Evolutionary conservation across 2,329 filamentous ascomycete genomes (phyloP).

Genomic region (Stachybotrys chlorohalonatus): DNA sequence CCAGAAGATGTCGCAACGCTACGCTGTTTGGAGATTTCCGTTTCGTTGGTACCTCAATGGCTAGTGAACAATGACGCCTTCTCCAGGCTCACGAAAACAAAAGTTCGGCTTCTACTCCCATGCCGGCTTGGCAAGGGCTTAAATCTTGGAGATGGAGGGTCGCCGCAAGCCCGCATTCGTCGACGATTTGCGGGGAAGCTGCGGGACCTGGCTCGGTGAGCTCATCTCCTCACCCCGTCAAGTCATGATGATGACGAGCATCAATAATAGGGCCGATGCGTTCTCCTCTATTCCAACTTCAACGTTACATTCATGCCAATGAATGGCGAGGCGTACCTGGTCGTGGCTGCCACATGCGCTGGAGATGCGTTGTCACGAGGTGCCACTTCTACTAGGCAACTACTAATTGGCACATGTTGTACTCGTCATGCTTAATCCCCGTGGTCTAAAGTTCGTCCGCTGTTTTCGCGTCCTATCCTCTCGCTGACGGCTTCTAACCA

Average conservation of each 20-base stretch:
- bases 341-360: background rate
- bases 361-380: background rate
- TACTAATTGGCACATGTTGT: too few relatives aligned
- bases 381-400: too few relatives aligned
- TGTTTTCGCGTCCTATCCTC: too few relatives aligned
- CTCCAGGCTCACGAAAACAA: background rate
- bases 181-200: background rate
- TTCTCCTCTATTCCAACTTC: background rate
- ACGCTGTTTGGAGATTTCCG: too few relatives aligned
- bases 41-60: background rate
- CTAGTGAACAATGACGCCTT: background rate
- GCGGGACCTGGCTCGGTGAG: background rate
- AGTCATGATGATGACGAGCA: slow-evolving; percentile 1
- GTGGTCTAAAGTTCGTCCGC: too few relatives aligned
- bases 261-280: slow-evolving; percentile 4
- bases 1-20: too few relatives aligned
- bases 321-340: background rate
- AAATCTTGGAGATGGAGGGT: slow-evolving; percentile 1
- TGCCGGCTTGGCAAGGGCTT: background rate
- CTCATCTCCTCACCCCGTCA: background rate
- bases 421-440: too few relatives aligned
- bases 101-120: background rate
- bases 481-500: too few relatives aligned
- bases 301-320: background rate
- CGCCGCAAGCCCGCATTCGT: background rate